Evolutionary conservation across 768 basidiomycete species (phyloP), one percentile per base, ranked within the genome.

Genomic region (Boletus fagicola): DNA sequence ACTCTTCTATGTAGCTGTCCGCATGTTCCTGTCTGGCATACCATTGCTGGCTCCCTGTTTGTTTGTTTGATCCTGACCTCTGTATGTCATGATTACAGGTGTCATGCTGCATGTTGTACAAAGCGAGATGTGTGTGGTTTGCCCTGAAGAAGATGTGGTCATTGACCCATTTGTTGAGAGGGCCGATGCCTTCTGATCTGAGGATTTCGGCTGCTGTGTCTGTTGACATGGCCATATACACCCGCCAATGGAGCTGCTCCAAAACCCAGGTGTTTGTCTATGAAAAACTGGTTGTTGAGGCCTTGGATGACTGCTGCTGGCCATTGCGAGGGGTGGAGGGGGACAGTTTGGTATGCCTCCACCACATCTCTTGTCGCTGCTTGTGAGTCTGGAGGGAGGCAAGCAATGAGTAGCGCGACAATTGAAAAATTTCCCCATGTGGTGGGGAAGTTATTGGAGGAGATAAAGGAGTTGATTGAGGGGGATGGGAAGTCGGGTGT

Each of bases 401-500:
- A 2, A 6, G 35, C 9, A 15, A 36, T 36, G 12, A 36, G 35
- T 1, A 36, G 35, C 2, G 35, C 35, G 15, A 36, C 5, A 15
- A 36, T 36, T 5, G 35, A 36, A 11, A 36, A 36, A 1, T 35
- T 61, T 4, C 49, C 59, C 56, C 59, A 61, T 0, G 33, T 24
- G 0, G 38, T 0, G 0, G 39, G 56, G 20, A 58, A 58, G 0
- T 50, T 4, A 0, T 8, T 0, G 0, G 39, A 1, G 2, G 10
- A 1, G 0, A 54, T 24, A 3, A 1, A 1, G 0, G 44, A 46
- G n/a, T 61, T 61, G 0, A 51, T 47, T 0, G 49, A 59, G 0
- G 45, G 49, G 0, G 1, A 8, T 0, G 45, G 47, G 3, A 15
- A 8, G 0, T 1, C 0, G 0, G 16, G 2, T 0, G 22, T 16